Evolutionary conservation across 2,329 filamentous ascomycete genomes (phyloP), one percentile per base, ranked within the genome.

Genomic region (Graphium sp.): DNA sequence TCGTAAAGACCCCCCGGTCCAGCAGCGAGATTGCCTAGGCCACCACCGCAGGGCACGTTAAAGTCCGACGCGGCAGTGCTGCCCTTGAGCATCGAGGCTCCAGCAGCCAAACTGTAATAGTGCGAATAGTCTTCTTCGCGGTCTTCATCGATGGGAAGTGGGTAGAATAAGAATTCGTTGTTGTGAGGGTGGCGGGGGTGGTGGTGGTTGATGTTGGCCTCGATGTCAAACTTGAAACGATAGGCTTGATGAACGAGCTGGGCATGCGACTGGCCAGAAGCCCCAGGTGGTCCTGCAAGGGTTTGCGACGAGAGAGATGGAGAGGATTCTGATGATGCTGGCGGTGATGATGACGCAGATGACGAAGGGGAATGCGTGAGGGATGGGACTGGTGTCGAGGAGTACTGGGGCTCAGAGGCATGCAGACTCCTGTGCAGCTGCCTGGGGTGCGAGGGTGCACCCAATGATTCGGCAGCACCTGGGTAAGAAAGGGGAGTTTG

Each of bases 221-320:
- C 56, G 29, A 59, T 52, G 40, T 60, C 56, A 35, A 57, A 59
- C 36, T 55, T 56, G 45, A 53, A 59, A 32, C 56, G 50, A 39
- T 58, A 59, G 4, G 53, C 49, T 33, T 59, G 53, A 40, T 55
- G 55, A 10, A 58, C 44, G n/a, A 53, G 41, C 30, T 56, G 51
- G 19, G 52, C 49, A 32, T 35, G 21, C 24, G 35, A 24, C 21
- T 29, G 31, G 27, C 19, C 24, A 28, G 28, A 23, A 31, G n/a
- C 12, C 12, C 16, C 12, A 26, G 18, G 19, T 31, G 23, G 12
- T 9, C 28, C 16, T 24, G 30, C 13, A 4, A 13, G 18, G 15
- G 17, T 32, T 12, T 16, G 20, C 10, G 10, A 12, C 10, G 10
- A 10, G 12, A 12, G 12, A 9, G 20, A 22, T 22, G 20, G 20